These are phyloP conservation scores for Hortaea werneckii DNA, from an alignment of 2,329 filamentous ascomycete species.

Conservation along the genomic window DNA sequence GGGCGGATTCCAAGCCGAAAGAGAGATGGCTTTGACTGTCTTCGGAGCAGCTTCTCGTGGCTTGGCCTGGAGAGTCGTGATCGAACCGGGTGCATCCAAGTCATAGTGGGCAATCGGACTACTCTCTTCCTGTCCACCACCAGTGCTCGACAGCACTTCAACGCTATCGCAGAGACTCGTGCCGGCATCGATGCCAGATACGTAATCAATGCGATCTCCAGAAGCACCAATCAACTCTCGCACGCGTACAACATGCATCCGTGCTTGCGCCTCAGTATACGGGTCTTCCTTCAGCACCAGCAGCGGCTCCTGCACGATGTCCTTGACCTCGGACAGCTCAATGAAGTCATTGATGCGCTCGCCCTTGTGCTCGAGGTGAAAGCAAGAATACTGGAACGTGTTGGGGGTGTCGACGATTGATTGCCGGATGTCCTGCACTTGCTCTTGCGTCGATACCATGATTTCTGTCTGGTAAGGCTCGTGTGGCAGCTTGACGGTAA, in stretches of 20 bases:
- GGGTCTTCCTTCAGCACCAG: conserved; percentile 81
- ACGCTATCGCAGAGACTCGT: conserved; percentile 79
- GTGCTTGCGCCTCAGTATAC: conserved; percentile 96
- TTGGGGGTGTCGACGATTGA: conserved; percentile 87
- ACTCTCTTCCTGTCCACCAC: conserved; percentile 16
- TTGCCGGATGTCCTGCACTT: conserved; percentile 93
- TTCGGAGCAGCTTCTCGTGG: conserved; percentile 63
- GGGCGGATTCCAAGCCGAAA: conserved; percentile 94
- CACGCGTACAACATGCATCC: conserved; percentile 84
- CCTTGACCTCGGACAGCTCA: conserved; percentile 79
- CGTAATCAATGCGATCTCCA: conserved; percentile 74
- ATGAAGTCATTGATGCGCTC: conserved; percentile 91
- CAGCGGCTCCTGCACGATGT: conserved; percentile 65
- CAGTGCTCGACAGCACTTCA: conserved; percentile 16
- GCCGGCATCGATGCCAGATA: conserved; percentile 78
- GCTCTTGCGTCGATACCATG: conserved; percentile 79
- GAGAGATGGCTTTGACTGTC: conserved; percentile 77
- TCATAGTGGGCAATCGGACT: conserved; percentile 60
- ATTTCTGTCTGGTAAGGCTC: conserved; percentile 70
- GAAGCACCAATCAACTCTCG: conserved; percentile 88
- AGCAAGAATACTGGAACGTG: conserved; percentile 96
- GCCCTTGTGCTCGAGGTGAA: conserved; percentile 87
- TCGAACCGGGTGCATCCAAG: conserved; percentile 57
- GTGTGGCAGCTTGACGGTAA: conserved; percentile 75
- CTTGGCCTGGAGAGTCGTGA: conserved; percentile 61